Evolutionary conservation across 805 yeast genomes (phyloP).

Genomic region (Candida ulmi): DNA sequence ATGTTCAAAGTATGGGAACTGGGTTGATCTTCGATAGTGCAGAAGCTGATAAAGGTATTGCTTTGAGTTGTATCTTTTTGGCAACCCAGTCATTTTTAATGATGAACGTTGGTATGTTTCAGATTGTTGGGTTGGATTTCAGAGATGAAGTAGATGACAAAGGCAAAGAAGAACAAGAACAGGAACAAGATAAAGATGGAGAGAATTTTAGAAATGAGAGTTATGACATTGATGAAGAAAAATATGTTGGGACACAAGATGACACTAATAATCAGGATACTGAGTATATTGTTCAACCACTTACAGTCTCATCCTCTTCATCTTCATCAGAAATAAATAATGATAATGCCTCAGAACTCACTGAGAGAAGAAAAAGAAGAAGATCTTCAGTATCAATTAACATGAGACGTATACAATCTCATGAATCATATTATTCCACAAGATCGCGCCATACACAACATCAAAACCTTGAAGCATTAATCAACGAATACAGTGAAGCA

Average conservation of each 20-base stretch:
- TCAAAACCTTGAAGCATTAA: conserved; percentile 14
- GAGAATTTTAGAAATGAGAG: too few relatives aligned
- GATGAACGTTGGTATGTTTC: conserved; percentile 73
- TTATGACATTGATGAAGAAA: too few relatives aligned
- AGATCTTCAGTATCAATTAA: not conserved
- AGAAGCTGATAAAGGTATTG: conserved; percentile 43
- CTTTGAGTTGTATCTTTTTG: conserved; percentile 41
- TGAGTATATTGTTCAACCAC: not conserved
- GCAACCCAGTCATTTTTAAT: conserved; percentile 54
- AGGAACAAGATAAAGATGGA: too few relatives aligned
- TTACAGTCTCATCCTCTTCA: not conserved
- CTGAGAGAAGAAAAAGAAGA: conserved; percentile 1
- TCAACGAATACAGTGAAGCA: conserved; percentile 22
- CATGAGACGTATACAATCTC: conserved; percentile 1
- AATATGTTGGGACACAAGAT: not conserved
- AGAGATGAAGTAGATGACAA: conserved; percentile 20
- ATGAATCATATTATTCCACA: conserved; percentile 16
- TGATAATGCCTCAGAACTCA: not conserved
- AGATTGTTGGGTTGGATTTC: conserved; percentile 68
- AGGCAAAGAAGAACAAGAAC: conserved; percentile 1
- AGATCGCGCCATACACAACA: conserved; percentile 8
- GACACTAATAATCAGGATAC: not conserved
- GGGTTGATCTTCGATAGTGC: conserved; percentile 33
- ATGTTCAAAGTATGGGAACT: conserved; percentile 39
- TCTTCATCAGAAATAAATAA: not conserved